Evolutionary conservation across 306 rosid genomes (phyloP).

Genomic region (Urtica urens): DNA sequence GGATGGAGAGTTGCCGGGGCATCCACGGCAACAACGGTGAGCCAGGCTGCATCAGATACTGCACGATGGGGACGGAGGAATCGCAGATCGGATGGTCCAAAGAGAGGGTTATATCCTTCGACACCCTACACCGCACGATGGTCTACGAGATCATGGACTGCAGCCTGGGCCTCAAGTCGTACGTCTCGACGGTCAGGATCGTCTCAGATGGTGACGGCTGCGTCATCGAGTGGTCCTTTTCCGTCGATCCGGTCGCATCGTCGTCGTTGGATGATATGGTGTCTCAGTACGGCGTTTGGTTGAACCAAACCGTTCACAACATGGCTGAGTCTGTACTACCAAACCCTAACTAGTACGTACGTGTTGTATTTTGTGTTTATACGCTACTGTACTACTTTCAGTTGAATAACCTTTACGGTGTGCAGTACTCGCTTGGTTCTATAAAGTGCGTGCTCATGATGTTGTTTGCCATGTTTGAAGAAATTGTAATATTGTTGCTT

Average conservation of each 20-base stretch:
- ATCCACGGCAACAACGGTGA: conserved; percentile 40
- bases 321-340: conserved; percentile 22
- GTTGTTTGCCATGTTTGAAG: too few relatives aligned
- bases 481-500: too few relatives aligned
- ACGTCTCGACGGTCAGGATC: conserved; percentile 26
- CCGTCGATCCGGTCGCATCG: conserved; percentile 42
- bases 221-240: conserved; percentile 47
- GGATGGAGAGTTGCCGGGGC: conserved; percentile 34
- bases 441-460: too few relatives aligned
- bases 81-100: conserved; percentile 35
- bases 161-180: conserved; percentile 46
- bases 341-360: background rate
- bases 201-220: conserved; percentile 8
- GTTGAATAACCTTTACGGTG: too few relatives aligned
- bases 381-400: background rate
- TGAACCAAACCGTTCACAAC: conserved; percentile 29
- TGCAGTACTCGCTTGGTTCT: too few relatives aligned
- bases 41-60: conserved; percentile 47
- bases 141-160: conserved; percentile 41
- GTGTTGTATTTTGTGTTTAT: background rate
- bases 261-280: conserved; percentile 28
- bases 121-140: conserved; percentile 20
- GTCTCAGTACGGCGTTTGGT: conserved; percentile 11
- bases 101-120: conserved; percentile 40
- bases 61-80: conserved; percentile 3